Percentiles rank a stretch among this genome's conserved stretches.
phyloP scores from a whole-genome alignment of 23 red algal species.

The Chondrus crispus region DNA sequence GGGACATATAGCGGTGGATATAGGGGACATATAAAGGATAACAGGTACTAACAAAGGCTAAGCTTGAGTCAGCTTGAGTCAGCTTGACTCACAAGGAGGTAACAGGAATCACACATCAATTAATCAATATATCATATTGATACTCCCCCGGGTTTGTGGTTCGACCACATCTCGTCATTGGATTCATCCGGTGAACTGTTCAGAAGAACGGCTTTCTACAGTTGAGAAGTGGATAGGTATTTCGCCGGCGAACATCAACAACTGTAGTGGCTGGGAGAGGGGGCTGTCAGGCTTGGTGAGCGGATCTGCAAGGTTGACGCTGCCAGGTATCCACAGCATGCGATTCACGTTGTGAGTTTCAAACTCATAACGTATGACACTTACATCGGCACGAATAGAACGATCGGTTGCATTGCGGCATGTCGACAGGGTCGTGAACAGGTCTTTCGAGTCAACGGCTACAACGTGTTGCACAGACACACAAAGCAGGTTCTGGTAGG shows the following conservation, averaged over 20 bases:
- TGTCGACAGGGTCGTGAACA: not conserved
- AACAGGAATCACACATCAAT: too few relatives aligned
- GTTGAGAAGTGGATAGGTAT: slow-evolving; percentile 3
- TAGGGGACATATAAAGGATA: too few relatives aligned
- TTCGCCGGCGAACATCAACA: not conserved
- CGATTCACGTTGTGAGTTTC: not conserved
- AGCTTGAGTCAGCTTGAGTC: too few relatives aligned
- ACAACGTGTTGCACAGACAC: not conserved
- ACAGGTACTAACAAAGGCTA: too few relatives aligned
- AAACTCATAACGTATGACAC: slow-evolving; percentile 4
- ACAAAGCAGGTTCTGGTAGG: not conserved
- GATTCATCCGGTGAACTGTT: too few relatives aligned
- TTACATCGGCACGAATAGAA: slow-evolving; percentile 12
- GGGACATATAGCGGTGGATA: too few relatives aligned
- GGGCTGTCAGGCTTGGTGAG: not conserved
- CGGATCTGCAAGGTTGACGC: not conserved
- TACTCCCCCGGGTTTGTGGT: too few relatives aligned
- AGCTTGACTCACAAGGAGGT: too few relatives aligned
- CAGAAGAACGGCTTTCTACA: too few relatives aligned
- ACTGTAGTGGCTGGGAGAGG: not conserved
- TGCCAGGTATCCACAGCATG: slow-evolving; percentile 17
- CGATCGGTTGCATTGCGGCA: slow-evolving; percentile 1
- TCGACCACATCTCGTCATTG: too few relatives aligned
- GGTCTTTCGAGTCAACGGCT: not conserved
- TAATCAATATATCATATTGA: too few relatives aligned